Base-by-base conservation (phyloP, 225 moss, liverwort and hornwort species). In the Sphagnum contortum region DNA sequence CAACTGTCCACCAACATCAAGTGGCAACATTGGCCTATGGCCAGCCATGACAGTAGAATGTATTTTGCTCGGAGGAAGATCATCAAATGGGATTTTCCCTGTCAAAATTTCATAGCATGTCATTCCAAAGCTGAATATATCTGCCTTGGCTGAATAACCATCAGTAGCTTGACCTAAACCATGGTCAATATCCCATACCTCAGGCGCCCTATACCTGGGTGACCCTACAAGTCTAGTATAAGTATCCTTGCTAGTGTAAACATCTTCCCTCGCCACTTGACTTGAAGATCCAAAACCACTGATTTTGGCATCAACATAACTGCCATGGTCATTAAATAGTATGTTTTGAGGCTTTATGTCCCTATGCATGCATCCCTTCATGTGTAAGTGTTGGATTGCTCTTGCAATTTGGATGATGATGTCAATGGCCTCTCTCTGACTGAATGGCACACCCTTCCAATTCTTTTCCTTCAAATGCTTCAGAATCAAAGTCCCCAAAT, bases 281-380 rank as follows among this genome's bases (percentile, higher is more conserved):
- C 71, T 44, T 55, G 71, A 48, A 71, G 65, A 13, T n/a, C 0
- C n/a, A 59, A 77, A 60, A 44, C 74, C 81, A 48, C 46, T 0
- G 7, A 81, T 60, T 62, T 74, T 77, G 47, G 77, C 74, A 45
- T 74, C 64, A 0, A 77, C 59, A 50, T 57, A 29, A 0, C 61
- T 4, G 7, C 45, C 6, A 44, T 53, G 60, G 44, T 68, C 59
- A 44, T 71, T 76, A 7, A 77, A 68, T 63, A 77, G 3, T 29
- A 80, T 70, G 52, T 80, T 74, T 6, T 68, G 71, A 73, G 73
- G 66, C 64, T 80, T 73, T 8, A 80, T 67, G 51, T 80, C 71
- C 50, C 71, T 68, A 45, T 77, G 80, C 0, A 1, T n/a, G 44
- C 50, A 66, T 1, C 50, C 45, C 3, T 65, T 64, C 8, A 2